Conservation (phyloP, 2,329 filamentous ascomycete species). For the Coniochaeta prunicola region DNA sequence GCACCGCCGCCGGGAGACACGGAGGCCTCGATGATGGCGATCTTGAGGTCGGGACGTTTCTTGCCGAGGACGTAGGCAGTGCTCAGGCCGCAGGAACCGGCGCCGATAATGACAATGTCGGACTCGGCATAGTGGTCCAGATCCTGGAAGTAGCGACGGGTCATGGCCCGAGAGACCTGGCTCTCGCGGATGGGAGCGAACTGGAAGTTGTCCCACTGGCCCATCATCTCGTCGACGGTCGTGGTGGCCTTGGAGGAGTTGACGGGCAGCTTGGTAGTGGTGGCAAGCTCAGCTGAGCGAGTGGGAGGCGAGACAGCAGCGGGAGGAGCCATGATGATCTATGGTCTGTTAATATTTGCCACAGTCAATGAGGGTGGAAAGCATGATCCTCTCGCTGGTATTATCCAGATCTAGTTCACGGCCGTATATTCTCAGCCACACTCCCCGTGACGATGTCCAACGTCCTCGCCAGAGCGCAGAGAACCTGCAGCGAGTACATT, state of each 20-base stretch:
- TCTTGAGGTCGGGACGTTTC: conserved; percentile 81
- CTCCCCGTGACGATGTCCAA: conserved; percentile 1
- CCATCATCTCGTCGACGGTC: conserved; percentile 58
- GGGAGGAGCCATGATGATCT: conserved; percentile 60
- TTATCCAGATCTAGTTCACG: conserved; percentile 24
- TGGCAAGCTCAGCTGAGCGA: conserved; percentile 2
- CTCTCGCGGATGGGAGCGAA: conserved; percentile 87
- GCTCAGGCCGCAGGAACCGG: conserved; percentile 80
- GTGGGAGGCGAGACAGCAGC: conserved; percentile 43
- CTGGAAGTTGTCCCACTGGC: conserved; percentile 74
- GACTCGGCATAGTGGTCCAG: conserved; percentile 85
- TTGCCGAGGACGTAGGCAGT: conserved; percentile 79
- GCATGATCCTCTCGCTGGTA: conserved; percentile 92
- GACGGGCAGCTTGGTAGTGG: not conserved
- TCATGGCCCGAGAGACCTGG: conserved; percentile 91
- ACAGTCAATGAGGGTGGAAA: conserved; percentile 33
- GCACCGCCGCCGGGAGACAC: conserved; percentile 84
- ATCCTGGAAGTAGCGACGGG: conserved; percentile 84
- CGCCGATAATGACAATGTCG: conserved; percentile 89
- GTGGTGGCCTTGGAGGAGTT: conserved; percentile 33
- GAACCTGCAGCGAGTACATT: not conserved
- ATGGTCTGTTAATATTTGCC: conserved; percentile 25
- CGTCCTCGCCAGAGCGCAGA: conserved; percentile 1
- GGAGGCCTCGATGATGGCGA: conserved; percentile 82
- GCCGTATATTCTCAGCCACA: conserved; percentile 31